Evolutionary conservation across 768 basidiomycete species (phyloP), one percentile per base, ranked within the genome.

Genomic region (Leccinum subgranulosum): DNA sequence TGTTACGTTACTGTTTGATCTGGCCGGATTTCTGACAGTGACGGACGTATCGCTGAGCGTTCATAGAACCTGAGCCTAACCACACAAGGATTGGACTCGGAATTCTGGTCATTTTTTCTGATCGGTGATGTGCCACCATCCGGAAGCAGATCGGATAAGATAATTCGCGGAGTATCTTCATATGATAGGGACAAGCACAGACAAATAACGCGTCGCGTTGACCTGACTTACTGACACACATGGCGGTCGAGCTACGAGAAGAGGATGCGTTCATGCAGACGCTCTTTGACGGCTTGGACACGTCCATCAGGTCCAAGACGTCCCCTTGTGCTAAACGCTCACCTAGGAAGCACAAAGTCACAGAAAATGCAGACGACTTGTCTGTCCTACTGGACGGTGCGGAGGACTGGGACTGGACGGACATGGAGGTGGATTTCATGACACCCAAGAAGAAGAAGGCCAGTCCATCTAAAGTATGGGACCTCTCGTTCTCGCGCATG

Each of bases 361-460:
- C 23, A 64, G 62, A 29, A 25, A 29, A 52, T 23, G 56, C 4
- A 6, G 39, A 43, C 27, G 82, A 86, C 58, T 62, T 86, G 29
- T 66, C 72, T 3, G 65, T 72, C 4, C 75, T 89, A 14, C 65
- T 87, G n/a, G 81, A 85, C 28, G 88, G 86, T 0, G 84, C 83
- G 1, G 88, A 87, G 64, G 75, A 79, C 36, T 88, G 87, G 85
- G 85, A 90, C 61, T 84, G 86, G 81, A 76, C 81, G 31, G 82
- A 84, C 58, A 80, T 81, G 76, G 74, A 77, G 51, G 68, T 73
- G 0, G 81, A 83, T 58, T 77, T 78, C 29, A 58, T 81, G 45
- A 80, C 79, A 2, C 84, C 84, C 3, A 79, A 76, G 56, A 85
- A 82, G 55, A 74, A 76, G 31, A 67, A 66, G 3, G 61, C 62